These are phyloP conservation scores for Vicia sativa DNA, from an alignment of 306 rosid genomes.

Conservation along the genomic window DNA sequence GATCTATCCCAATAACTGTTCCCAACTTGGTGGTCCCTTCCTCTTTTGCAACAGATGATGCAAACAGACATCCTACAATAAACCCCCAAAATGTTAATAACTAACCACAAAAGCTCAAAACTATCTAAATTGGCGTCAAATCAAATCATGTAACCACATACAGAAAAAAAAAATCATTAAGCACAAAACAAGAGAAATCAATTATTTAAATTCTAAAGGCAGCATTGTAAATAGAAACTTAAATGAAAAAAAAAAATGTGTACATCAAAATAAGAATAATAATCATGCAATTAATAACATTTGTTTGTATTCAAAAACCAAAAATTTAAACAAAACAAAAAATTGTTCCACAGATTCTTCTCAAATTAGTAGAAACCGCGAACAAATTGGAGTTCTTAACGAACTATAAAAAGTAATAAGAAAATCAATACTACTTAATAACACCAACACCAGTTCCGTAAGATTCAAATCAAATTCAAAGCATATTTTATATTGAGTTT, in stretches of 20 bases:
- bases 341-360: neutral
- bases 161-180: neutral
- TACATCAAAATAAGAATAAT: neutral
- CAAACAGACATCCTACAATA: constrained; percentile 69
- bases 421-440: neutral
- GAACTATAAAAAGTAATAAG: neutral
- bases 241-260: neutral
- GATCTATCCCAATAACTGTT: constrained; percentile 93
- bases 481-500: neutral
- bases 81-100: constrained; percentile 31
- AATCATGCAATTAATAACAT: neutral
- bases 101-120: neutral
- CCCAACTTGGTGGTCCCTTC: constrained; percentile 81
- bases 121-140: neutral
- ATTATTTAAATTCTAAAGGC: neutral
- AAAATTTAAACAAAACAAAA: neutral
- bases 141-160: neutral
- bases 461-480: neutral
- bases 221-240: neutral
- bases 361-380: neutral
- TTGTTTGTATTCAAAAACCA: neutral
- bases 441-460: neutral
- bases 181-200: neutral
- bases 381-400: neutral
- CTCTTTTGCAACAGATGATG: constrained; percentile 84